Base-by-base conservation (phyloP, 2,329 filamentous ascomycete species). In the Exophiala oligosperma region DNA sequence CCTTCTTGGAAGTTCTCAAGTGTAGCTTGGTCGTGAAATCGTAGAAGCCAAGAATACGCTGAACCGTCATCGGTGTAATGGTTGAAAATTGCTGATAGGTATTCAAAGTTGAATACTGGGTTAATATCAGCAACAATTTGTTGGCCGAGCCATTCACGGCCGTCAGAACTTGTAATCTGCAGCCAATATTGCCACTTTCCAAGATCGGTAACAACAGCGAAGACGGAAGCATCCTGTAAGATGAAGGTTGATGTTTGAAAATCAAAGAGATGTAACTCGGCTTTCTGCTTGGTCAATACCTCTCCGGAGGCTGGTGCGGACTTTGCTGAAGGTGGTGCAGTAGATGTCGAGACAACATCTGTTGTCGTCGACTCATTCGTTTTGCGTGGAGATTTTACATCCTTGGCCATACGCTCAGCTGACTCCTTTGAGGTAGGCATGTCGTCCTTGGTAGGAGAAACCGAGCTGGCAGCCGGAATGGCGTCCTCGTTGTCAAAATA, bases 81-180 rank as follows among this genome's bases (percentile, higher is more conserved):
- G 70, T 99, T 99, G 82, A 99, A 99, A 69, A 99, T 97, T 72
- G 97, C 97, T 0, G 93, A 97, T n/a, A 96, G 81, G 68, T 93
- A 97, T 73, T 99, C 94, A 66, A 97, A 97, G 76, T 97, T 97
- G 80, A 97, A 99, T 21, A 99, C 92, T 0, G 94, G 94, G 68
- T 97, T 97, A 74, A 97, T 91, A 67, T 99, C 94, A 5, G 91
- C 88, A 29, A 92, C 81, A 29, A 99, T 85, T 2, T 88, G 83
- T 64, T 96, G 90, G 23, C 92, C 92, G 2, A 99, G 79, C 91
- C 92, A 97, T 54, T 92, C 86, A 68, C 86, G 87, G 35, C 90
- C 85, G 40, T 84, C 81, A n/a, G 59, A 59, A 61, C 88, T 87
- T 43, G 84, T 84, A 55, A 97, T 88, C 70, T 97, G 91, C 32